A percentile compares a stretch with the other conserved stretches of the same genome.
phyloP scores from a whole-genome alignment of 371 early-diverging fungal genomes.

The Saksenaea vasiformis region DNA sequence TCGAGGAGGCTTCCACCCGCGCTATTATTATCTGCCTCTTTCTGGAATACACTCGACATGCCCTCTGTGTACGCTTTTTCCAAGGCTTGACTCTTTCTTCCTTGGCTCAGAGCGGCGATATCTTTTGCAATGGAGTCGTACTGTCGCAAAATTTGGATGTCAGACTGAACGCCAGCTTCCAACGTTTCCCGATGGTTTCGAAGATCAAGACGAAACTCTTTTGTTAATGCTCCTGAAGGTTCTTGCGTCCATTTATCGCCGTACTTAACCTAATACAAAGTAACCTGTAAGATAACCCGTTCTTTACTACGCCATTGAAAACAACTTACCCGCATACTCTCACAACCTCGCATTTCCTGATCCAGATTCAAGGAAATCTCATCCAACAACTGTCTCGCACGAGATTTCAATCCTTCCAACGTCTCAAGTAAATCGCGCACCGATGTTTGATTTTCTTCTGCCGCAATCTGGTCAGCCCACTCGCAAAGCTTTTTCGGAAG shows the following conservation, averaged over 20 bases:
- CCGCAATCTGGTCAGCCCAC: constrained; percentile 63
- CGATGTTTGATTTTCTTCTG: constrained; percentile 42
- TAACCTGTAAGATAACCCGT: background rate
- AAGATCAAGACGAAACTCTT: constrained; percentile 76
- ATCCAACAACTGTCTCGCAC: constrained; percentile 65
- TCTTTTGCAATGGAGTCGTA: constrained; percentile 58
- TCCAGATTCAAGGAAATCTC: constrained; percentile 68
- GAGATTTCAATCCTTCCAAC: constrained; percentile 62
- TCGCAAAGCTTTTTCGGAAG: constrained; percentile 65
- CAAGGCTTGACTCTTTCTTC: constrained; percentile 59
- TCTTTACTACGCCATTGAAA: background rate
- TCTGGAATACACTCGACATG: constrained; percentile 33
- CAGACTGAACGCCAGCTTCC: constrained; percentile 78
- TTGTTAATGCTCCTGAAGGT: constrained; percentile 76
- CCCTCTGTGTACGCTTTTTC: constrained; percentile 65
- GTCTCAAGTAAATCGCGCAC: constrained; percentile 59
- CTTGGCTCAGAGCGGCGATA: constrained; percentile 59
- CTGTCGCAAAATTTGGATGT: constrained; percentile 61
- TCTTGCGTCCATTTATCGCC: constrained; percentile 84
- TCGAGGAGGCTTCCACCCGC: constrained; percentile 60
- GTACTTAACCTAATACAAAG: constrained; percentile 57
- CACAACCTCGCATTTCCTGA: constrained; percentile 87
- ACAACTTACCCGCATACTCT: constrained; percentile 66
- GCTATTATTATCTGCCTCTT: constrained; percentile 9
- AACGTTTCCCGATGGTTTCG: constrained; percentile 77